A percentile compares a stretch with the other conserved stretches of the same genome.
phyloP scores from a whole-genome alignment of 768 basidiomycete species.

The Chalciporus sphaerocephalus region DNA sequence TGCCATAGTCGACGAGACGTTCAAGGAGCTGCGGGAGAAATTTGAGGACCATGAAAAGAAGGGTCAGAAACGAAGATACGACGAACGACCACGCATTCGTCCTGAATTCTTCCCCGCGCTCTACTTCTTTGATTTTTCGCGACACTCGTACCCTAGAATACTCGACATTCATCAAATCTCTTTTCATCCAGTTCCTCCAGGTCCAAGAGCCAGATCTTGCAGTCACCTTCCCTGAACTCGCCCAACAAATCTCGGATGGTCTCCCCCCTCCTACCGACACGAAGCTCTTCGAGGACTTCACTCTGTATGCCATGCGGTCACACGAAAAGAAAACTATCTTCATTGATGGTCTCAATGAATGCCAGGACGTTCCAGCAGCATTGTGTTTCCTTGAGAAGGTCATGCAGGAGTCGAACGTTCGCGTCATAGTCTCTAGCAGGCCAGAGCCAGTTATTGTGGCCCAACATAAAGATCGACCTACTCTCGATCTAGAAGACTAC shows the following conservation, averaged over 20 bases:
- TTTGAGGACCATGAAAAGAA: conserved; percentile 20
- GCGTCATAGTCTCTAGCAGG: conserved; percentile 22
- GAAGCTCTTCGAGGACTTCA: conserved; percentile 12
- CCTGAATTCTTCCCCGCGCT: conserved; percentile 25
- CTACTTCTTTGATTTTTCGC: conserved; percentile 29
- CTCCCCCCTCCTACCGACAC: conserved; percentile 17
- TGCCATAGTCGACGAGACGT: conserved; percentile 21
- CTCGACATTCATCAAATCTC: conserved; percentile 20
- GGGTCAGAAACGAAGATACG: conserved; percentile 11
- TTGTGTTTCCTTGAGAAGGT: conserved; percentile 23
- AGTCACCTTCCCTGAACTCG: conserved; percentile 20
- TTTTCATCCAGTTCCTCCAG: conserved; percentile 27
- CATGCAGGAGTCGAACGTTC: conserved; percentile 22
- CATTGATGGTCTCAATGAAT: conserved; percentile 26
- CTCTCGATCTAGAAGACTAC: conserved; percentile 21
- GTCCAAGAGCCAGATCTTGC: conserved; percentile 17
- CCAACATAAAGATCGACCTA: conserved; percentile 17
- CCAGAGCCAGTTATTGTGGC: conserved; percentile 17
- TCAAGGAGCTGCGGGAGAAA: conserved; percentile 22
- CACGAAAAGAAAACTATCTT: conserved; percentile 22
- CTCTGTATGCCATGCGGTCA: conserved; percentile 20
- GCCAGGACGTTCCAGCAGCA: conserved; percentile 17
- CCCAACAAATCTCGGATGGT: conserved; percentile 12
- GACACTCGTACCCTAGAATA: conserved; percentile 18
- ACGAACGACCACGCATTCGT: conserved; percentile 15